Base-by-base conservation (phyloP, 2,329 filamentous ascomycete species). In the Lasiodiplodia sp. region DNA sequence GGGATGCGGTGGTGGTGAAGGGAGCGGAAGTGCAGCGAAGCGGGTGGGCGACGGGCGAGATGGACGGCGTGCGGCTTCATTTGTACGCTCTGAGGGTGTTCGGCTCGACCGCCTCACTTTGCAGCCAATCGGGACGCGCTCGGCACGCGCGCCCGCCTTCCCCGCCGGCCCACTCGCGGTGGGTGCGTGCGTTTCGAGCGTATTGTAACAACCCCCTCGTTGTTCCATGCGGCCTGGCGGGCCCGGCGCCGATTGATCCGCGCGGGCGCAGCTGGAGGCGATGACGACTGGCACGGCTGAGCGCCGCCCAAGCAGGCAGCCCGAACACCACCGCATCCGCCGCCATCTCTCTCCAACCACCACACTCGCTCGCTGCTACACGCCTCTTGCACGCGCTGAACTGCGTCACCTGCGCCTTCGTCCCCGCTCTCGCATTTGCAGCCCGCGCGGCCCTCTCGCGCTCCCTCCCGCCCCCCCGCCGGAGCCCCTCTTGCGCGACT, bases 401-500 rank as follows among this genome's bases (percentile, higher is more conserved):
- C 51, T 60, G 65, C 55, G 44, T 49, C 40, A 55, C 64, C 25
- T 34, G 34, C 51, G 37, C 31, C 3, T 25, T 37, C 21, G 18
- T 37, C 57, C 56, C 53, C 56, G 23, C 55, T 67, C 56, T n/a
- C 40, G 10, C 66, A n/a, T 47, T 55, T 14, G 57, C 53, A 56
- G 65, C 65, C 31, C 40, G 68, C 52, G 52, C 51, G 44, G 49
- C 55, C 23, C 65, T 66, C 44, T 69, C 85, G 94, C 73, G 94
- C 94, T 76, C 85, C 93, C 67, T 94, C 92, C 71, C 73, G 94
- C 94, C 76, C 85, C 92, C 68, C 94, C 28, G 28, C 92, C 71
- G 65, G 53, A 49, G 65, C 65, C 65, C 65, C 65, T 67, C 65
- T 53, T 38, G 60, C 25, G 60, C 60, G 37, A 18, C 53, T 49